phyloP scores from a whole-genome alignment of 2,329 filamentous ascomycete genomes.

The Grosmannia clavigera region DNA sequence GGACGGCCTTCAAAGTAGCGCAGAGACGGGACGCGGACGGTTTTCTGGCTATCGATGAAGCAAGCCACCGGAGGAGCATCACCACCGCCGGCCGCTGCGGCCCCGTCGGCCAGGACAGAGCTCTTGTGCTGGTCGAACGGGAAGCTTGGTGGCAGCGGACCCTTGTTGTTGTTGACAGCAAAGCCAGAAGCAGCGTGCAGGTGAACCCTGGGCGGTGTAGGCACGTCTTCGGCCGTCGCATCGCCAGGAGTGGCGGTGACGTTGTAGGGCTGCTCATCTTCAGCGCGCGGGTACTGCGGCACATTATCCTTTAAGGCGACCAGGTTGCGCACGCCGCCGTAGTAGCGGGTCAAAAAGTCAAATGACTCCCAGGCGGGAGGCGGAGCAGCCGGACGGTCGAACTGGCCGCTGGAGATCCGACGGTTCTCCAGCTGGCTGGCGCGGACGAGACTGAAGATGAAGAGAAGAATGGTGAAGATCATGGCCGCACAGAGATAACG shows the following conservation, averaged over 20 bases:
- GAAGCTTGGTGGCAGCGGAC: conserved; percentile 12
- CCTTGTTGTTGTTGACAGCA: conserved; percentile 2
- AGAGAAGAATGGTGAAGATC: conserved; percentile 56
- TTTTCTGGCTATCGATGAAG: conserved; percentile 59
- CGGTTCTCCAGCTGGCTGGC: conserved; percentile 61
- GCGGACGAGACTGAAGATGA: conserved; percentile 63
- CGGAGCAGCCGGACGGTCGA: conserved; percentile 47
- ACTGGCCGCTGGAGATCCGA: conserved; percentile 40
- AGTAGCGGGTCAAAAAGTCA: conserved; percentile 75
- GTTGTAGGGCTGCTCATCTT: conserved; percentile 42
- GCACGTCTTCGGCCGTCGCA: not conserved
- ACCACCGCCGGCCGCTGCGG: conserved; percentile 28
- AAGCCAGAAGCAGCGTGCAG: conserved; percentile 13
- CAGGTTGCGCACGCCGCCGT: conserved; percentile 71
- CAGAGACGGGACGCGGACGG: conserved; percentile 54
- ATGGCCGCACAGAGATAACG: conserved; percentile 67
- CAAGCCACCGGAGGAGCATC: conserved; percentile 48
- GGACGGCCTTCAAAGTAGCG: conserved; percentile 68
- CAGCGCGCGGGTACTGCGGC: conserved; percentile 66
- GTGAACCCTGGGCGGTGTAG: conserved; percentile 12
- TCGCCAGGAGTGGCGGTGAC: conserved; percentile 11
- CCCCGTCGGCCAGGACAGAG: conserved; percentile 14
- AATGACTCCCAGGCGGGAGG: conserved; percentile 76
- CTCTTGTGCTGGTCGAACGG: conserved; percentile 8
- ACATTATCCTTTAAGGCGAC: conserved; percentile 52